These are phyloP conservation scores for Neurospora hispaniola DNA, from an alignment of 495 filamentous ascomycete species.

Conservation along the genomic window DNA sequence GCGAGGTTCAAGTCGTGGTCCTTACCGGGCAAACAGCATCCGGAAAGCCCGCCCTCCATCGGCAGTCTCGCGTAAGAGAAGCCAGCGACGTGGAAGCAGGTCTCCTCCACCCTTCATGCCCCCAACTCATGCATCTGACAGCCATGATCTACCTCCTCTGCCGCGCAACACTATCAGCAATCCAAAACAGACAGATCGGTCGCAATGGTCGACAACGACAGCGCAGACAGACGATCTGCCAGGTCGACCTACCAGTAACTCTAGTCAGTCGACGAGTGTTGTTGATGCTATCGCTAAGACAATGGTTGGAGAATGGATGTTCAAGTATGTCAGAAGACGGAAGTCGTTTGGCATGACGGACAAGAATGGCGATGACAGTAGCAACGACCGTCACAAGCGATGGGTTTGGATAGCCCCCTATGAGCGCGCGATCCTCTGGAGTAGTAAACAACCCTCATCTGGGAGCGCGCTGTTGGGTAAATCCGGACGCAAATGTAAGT, in stretches of 20 bases:
- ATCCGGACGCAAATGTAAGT: slow-evolving; percentile 88
- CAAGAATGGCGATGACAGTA: slow-evolving; percentile 43
- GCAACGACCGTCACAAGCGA: slow-evolving; percentile 73
- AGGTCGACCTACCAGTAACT: slow-evolving; percentile 44
- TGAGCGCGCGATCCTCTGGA: slow-evolving; percentile 94
- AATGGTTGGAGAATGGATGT: slow-evolving; percentile 99
- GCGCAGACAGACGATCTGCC: slow-evolving; percentile 41
- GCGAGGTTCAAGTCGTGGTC: slow-evolving; percentile 29
- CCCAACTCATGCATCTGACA: slow-evolving; percentile 56
- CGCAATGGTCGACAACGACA: slow-evolving; percentile 45
- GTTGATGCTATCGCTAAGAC: slow-evolving; percentile 98
- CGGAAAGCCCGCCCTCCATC: slow-evolving; percentile 78
- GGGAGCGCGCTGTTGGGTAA: slow-evolving; percentile 87
- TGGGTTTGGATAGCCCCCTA: slow-evolving; percentile 99
- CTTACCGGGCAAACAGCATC: slow-evolving; percentile 45
- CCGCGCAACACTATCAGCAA: slow-evolving; percentile 62
- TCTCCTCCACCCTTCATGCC: slow-evolving; percentile 57
- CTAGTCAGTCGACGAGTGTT: slow-evolving; percentile 63
- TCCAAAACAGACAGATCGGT: slow-evolving; percentile 39
- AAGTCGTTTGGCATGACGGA: slow-evolving; percentile 86
- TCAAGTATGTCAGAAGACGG: slow-evolving; percentile 87
- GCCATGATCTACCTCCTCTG: slow-evolving; percentile 61
- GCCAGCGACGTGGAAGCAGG: slow-evolving; percentile 42
- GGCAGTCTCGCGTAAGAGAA: slow-evolving; percentile 45
- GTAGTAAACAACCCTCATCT: slow-evolving; percentile 88